Evolutionary conservation across 257 asterid species (phyloP).

Genomic region (Nyctanthes arbortristis): DNA sequence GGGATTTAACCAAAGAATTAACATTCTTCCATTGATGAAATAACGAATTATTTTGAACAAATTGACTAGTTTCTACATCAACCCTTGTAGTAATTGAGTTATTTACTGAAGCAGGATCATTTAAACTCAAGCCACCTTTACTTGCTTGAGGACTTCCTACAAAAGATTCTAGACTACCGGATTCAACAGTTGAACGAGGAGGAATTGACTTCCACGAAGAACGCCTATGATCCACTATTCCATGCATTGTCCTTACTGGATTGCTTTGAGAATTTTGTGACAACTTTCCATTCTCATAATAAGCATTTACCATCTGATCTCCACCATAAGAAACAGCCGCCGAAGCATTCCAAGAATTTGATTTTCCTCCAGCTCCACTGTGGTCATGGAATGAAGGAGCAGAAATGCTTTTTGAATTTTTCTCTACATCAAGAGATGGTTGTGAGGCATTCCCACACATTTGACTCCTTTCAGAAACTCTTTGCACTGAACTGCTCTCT

Average conservation of each 20-base stretch:
- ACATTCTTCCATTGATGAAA: conserved; percentile 63
- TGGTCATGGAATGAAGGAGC: conserved; percentile 37
- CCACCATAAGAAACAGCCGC: neutral
- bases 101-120: conserved; percentile 38
- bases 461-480: conserved; percentile 39
- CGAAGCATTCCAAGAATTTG: conserved; percentile 51
- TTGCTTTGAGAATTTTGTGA: neutral
- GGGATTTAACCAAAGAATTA: conserved; percentile 39
- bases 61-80: conserved; percentile 49
- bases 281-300: neutral
- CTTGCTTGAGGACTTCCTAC: conserved; percentile 27
- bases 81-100: conserved; percentile 37
- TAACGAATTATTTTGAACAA: conserved; percentile 43
- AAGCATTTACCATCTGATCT: neutral
- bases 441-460: conserved; percentile 41
- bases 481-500: conserved; percentile 30
- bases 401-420: conserved; percentile 29
- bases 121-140: conserved; percentile 43
- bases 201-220: neutral
- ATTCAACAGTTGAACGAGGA: conserved; percentile 19
- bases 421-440: conserved; percentile 42
- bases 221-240: neutral
- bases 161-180: conserved; percentile 36
- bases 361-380: conserved; percentile 40
- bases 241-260: neutral